phyloP scores from a whole-genome alignment of 2,329 filamentous ascomycete genomes.

The Xylaria sp. region DNA sequence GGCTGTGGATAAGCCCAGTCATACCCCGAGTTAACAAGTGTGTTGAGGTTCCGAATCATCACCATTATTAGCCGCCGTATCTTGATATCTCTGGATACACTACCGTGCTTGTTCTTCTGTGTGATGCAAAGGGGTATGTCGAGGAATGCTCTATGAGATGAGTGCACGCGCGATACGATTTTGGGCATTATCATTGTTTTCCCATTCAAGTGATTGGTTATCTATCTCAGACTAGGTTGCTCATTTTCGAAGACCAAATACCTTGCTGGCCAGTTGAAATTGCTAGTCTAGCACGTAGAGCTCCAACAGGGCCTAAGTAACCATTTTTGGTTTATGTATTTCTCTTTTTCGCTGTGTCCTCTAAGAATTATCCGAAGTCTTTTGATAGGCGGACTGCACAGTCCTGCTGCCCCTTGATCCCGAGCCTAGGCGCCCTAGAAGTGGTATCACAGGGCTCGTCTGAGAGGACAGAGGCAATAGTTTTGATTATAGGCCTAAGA shows the following conservation, averaged over 20 bases:
- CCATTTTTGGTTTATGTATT: too few species aligned
- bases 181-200: background rate
- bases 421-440: background rate
- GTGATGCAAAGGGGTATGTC: background rate
- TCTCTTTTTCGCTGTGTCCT: background rate
- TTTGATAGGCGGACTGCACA: background rate
- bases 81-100: background rate
- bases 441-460: background rate
- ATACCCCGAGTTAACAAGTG: slow-evolving; percentile 9
- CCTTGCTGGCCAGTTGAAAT: too few species aligned
- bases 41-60: background rate
- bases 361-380: background rate
- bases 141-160: background rate
- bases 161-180: background rate
- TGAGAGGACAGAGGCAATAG: background rate
- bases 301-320: too few species aligned
- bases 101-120: background rate
- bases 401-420: background rate
- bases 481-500: too few species aligned
- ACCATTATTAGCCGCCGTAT: background rate
- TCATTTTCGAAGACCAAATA: too few species aligned
- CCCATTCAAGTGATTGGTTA: background rate
- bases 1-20: slow-evolving; percentile 24
- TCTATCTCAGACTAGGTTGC: too few species aligned
- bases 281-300: too few species aligned